Evolutionary conservation across 139 green algal genomes (phyloP).

Genomic region (Chlamydomonas incerta): DNA sequence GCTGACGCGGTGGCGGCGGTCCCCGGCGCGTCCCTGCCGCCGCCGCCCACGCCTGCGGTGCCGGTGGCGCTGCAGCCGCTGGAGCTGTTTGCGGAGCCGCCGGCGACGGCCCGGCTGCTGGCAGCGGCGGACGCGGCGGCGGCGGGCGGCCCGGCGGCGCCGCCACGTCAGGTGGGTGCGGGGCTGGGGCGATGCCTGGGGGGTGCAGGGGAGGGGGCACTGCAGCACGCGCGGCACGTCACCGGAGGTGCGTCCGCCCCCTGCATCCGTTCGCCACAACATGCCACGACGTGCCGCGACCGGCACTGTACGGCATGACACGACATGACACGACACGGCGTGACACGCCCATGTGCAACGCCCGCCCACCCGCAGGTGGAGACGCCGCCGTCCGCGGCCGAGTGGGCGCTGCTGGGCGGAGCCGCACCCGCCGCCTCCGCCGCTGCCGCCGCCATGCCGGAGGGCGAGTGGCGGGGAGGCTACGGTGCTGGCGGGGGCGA

Average conservation of each 20-base stretch:
- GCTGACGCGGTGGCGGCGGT: neutral
- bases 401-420: constrained; percentile 9
- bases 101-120: constrained; percentile 1
- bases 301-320: too few relatives aligned
- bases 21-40: neutral
- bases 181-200: too few relatives aligned
- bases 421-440: neutral
- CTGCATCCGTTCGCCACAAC: too few relatives aligned
- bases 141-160: neutral
- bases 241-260: too few relatives aligned
- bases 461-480: neutral
- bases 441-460: too few relatives aligned
- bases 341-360: too few relatives aligned
- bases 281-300: too few relatives aligned
- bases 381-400: neutral
- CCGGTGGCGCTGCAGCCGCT: neutral
- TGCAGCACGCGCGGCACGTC: too few relatives aligned
- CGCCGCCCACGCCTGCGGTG: neutral
- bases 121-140: neutral
- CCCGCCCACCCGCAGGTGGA: neutral
- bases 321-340: too few relatives aligned
- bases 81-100: constrained; percentile 32
- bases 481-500: neutral
- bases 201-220: too few relatives aligned
- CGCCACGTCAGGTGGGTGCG: neutral